These are phyloP conservation scores for Xylaria venustula DNA, from an alignment of 495 filamentous ascomycete genomes.

Conservation along the genomic window DNA sequence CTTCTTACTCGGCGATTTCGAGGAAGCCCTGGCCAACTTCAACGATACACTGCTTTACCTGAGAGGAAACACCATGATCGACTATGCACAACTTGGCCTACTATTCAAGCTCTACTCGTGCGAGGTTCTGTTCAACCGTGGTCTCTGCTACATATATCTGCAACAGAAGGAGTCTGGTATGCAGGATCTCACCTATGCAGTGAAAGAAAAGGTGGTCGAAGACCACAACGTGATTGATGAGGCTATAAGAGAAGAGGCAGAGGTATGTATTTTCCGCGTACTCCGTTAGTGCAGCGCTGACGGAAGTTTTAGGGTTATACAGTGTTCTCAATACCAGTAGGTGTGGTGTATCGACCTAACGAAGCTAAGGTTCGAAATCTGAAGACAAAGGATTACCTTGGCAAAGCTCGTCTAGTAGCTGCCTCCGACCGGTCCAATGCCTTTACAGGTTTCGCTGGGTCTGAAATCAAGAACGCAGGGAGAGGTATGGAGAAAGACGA, in stretches of 20 bases:
- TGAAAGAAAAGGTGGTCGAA: conserved; percentile 92
- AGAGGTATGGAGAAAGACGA: conserved; percentile 59
- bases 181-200: conserved; percentile 86
- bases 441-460: conserved; percentile 72
- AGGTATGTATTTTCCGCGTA: conserved; percentile 53
- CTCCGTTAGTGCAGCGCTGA: conserved; percentile 16
- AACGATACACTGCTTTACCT: conserved; percentile 96
- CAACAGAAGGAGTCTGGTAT: conserved; percentile 87
- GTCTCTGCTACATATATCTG: conserved; percentile 95
- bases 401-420: conserved; percentile 90
- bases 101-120: conserved; percentile 97
- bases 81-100: conserved; percentile 95
- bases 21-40: conserved; percentile 97
- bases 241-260: conserved; percentile 87
- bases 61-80: conserved; percentile 92
- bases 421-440: conserved; percentile 77
- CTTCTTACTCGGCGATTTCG: conserved; percentile 95
- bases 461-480: conserved; percentile 64
- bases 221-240: conserved; percentile 98
- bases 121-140: conserved; percentile 97
- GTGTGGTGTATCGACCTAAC: conserved; percentile 91
- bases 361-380: conserved; percentile 98
- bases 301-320: conserved; percentile 76
- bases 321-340: conserved; percentile 97
- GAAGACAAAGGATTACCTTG: conserved; percentile 94